These are phyloP conservation scores for Cladosporium sp. DNA, from an alignment of 2,329 filamentous ascomycete species.

Conservation along the genomic window DNA sequence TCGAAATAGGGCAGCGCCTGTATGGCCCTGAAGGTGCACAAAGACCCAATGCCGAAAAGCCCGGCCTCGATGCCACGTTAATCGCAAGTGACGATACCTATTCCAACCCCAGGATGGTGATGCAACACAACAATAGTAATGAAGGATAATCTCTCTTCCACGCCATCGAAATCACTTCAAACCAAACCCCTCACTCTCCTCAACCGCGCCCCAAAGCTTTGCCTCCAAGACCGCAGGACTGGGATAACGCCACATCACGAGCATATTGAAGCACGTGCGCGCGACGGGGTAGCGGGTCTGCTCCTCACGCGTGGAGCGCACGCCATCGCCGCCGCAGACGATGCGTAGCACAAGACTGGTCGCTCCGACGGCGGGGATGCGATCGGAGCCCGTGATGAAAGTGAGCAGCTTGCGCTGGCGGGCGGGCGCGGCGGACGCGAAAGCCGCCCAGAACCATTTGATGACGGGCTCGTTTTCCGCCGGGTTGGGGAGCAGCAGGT, in stretches of 20 bases:
- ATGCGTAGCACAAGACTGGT: conserved; percentile 74
- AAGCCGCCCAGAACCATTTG: conserved; percentile 85
- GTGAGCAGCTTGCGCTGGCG: conserved; percentile 75
- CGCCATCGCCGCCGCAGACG: conserved; percentile 59
- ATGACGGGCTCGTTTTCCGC: conserved; percentile 63
- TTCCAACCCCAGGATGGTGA: no score
- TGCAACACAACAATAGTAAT: no score
- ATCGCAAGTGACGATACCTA: no score
- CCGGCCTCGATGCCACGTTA: no score
- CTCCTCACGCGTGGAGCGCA: conserved; percentile 49
- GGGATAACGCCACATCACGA: conserved; percentile 71
- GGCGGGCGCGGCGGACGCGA: conserved; percentile 58
- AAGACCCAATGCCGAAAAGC: no score
- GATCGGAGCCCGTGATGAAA: conserved; percentile 87
- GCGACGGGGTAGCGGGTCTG: conserved; percentile 74
- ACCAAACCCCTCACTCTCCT: conserved; percentile 88
- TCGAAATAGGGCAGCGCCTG: no score
- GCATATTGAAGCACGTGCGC: conserved; percentile 84
- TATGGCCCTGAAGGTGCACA: no score
- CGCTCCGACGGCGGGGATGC: conserved; percentile 83
- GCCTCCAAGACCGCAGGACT: conserved; percentile 63
- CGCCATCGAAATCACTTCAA: no score
- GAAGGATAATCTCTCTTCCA: no score
- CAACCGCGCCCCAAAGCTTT: conserved; percentile 80
- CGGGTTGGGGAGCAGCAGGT: conserved; percentile 33